Evolutionary conservation across 305 asterid species (phyloP).

Genomic region (Rubia tinctorum): DNA sequence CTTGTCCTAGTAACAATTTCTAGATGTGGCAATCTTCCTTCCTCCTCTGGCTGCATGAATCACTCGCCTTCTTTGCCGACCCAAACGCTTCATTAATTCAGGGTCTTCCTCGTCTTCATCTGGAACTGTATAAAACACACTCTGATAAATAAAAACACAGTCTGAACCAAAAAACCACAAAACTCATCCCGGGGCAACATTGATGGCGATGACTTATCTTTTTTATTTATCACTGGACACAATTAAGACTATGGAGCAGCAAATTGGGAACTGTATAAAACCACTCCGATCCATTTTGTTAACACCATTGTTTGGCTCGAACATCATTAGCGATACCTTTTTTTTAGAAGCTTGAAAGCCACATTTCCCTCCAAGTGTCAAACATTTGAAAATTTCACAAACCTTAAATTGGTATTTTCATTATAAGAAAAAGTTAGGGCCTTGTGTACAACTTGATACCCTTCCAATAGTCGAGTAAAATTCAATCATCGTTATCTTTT

Average conservation of each 20-base stretch:
- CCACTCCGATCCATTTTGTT: not conserved
- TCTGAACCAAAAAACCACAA: not conserved
- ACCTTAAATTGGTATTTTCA: not conserved
- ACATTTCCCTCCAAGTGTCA: not conserved
- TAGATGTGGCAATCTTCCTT: conserved; percentile 50
- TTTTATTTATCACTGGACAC: not conserved
- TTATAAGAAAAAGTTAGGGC: not conserved
- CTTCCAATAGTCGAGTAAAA: conserved; percentile 26
- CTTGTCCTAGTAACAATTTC: conserved; percentile 84
- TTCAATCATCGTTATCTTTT: conserved; percentile 91
- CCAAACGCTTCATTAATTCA: conserved; percentile 59
- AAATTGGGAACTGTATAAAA: too few species aligned
- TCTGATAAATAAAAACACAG: too few species aligned
- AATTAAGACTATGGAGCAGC: not conserved
- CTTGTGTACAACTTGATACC: not conserved
- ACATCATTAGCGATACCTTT: not conserved
- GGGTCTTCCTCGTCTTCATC: conserved; percentile 40
- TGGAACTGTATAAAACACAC: too few species aligned
- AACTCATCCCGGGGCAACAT: not conserved
- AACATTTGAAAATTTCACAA: not conserved
- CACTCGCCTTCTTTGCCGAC: conserved; percentile 63
- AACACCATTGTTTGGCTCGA: not conserved
- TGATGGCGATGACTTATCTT: not conserved
- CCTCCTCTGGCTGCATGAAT: conserved; percentile 70
- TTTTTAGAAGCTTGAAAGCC: not conserved